Percentiles rank a stretch among this genome's conserved stretches.
Evolutionary conservation across 371 early-diverging fungal species (phyloP).

Genomic region (Fennellomyces sp.): DNA sequence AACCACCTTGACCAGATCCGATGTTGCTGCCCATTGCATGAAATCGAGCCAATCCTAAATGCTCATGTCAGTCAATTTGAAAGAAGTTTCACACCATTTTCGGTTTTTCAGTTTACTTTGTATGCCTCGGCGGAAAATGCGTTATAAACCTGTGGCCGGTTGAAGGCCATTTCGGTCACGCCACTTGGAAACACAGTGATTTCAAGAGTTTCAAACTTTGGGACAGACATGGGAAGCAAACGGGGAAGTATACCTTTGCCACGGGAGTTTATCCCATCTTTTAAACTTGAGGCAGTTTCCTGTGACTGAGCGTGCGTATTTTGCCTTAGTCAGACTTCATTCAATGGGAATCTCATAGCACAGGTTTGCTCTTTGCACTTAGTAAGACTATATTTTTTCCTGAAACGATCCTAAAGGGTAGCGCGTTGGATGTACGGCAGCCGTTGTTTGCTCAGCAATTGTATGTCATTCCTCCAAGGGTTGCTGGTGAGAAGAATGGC

Average conservation of each 20-base stretch:
- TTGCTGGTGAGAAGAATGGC: no score
- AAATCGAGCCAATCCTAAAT: slow-evolving; percentile 62
- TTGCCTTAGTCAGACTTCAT: background rate
- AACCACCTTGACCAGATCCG: slow-evolving; percentile 58
- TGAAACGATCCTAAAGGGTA: no score
- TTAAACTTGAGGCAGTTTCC: no score
- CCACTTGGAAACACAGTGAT: slow-evolving; percentile 27
- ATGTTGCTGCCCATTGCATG: slow-evolving; percentile 55
- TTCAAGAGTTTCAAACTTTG: slow-evolving; percentile 13
- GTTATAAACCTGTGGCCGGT: slow-evolving; percentile 67
- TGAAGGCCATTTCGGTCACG: slow-evolving; percentile 68
- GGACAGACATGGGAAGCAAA: slow-evolving; percentile 43
- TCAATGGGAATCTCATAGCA: background rate
- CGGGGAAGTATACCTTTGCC: no score
- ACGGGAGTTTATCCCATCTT: no score
- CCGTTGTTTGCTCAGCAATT: no score
- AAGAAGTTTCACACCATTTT: background rate
- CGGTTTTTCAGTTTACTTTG: slow-evolving; percentile 24
- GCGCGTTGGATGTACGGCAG: no score
- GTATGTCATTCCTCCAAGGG: no score
- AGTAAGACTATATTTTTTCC: background rate
- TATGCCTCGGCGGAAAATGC: slow-evolving; percentile 65
- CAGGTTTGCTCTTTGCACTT: background rate
- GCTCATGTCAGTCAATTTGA: background rate
- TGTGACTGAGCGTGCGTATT: background rate